These are phyloP conservation scores for Solanum sitiens DNA, from an alignment of 257 asterid genomes.

Conservation along the genomic window DNA sequence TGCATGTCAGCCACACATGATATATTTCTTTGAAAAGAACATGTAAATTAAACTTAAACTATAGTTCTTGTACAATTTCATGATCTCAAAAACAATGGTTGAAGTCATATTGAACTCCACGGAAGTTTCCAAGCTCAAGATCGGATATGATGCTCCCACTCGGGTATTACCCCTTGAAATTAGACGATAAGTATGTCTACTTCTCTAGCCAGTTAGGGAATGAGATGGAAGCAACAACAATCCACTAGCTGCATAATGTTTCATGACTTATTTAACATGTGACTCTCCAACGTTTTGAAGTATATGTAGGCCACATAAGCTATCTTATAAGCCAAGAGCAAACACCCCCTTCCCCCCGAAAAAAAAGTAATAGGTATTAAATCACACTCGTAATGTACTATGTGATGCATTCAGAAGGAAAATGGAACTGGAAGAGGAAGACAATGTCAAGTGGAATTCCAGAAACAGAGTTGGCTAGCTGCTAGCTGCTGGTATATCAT, in stretches of 20 bases:
- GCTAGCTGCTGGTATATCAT: neutral
- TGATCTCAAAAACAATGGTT: neutral
- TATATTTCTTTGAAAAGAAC: neutral
- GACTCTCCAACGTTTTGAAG: neutral
- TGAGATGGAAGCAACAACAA: neutral
- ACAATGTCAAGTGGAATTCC: neutral
- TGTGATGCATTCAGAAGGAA: neutral
- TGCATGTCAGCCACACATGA: neutral
- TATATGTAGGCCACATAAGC: neutral
- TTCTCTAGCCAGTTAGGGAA: neutral
- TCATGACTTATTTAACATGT: neutral
- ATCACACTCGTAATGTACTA: neutral
- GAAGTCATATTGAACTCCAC: neutral
- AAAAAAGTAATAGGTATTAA: neutral
- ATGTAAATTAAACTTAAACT: neutral
- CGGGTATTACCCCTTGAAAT: neutral
- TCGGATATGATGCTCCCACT: neutral
- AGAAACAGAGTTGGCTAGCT: neutral
- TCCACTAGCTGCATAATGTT: neutral
- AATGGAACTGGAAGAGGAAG: neutral
- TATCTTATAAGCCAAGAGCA: neutral
- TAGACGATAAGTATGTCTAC: neutral
- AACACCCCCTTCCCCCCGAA: neutral
- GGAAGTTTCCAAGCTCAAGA: neutral
- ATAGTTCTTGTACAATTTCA: neutral